Percentiles rank a stretch among this genome's conserved stretches.
These are phyloP conservation scores for Vigna radiata DNA, from an alignment of 306 rosid species.

Conservation along the genomic window DNA sequence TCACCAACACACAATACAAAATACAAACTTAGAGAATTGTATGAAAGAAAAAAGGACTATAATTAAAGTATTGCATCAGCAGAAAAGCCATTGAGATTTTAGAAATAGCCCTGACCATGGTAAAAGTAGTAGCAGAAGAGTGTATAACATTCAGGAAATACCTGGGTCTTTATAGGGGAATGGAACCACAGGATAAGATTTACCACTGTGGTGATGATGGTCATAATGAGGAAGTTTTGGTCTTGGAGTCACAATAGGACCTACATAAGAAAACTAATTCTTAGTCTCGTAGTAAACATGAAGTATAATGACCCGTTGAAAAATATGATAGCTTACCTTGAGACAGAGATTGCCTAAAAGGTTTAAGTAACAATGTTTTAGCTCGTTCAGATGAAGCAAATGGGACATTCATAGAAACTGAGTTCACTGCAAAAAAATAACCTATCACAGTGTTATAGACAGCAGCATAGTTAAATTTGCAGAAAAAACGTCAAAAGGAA, in stretches of 20 bases:
- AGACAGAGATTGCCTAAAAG: constrained; percentile 61
- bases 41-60: neutral
- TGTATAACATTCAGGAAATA: constrained; percentile 40
- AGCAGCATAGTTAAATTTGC: constrained; percentile 5
- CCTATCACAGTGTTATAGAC: constrained; percentile 8
- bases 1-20: constrained; percentile 28
- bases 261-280: constrained; percentile 51
- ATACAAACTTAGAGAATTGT: neutral
- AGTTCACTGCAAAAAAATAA: constrained; percentile 64
- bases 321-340: constrained; percentile 51
- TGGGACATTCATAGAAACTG: constrained; percentile 51
- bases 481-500: constrained; percentile 15
- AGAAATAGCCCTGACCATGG: constrained; percentile 10
- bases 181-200: constrained; percentile 61
- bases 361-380: neutral
- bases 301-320: constrained; percentile 18
- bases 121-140: constrained; percentile 25
- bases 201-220: constrained; percentile 49
- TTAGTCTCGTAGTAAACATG: constrained; percentile 33
- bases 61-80: constrained; percentile 6
- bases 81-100: neutral
- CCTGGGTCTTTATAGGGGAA: constrained; percentile 76
- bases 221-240: constrained; percentile 38
- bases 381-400: constrained; percentile 44
- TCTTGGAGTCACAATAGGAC: constrained; percentile 48